Conservation (phyloP, 352 stramenopile species). For the Phytopythium cucurbitacearum region DNA sequence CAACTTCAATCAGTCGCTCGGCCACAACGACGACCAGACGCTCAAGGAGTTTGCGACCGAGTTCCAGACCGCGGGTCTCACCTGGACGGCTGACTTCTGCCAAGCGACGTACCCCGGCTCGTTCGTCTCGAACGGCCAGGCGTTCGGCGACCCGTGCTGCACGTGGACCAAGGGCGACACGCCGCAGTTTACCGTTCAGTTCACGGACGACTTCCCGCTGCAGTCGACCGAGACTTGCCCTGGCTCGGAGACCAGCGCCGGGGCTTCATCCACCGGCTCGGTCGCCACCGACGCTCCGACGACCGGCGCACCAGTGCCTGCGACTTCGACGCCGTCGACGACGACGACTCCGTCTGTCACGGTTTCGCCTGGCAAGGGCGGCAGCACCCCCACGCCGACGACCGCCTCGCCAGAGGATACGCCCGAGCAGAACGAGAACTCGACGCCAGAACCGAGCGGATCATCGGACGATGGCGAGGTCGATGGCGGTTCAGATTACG, state of each 20-base stretch:
- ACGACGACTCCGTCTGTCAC: not conserved
- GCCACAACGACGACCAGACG: conserved; percentile 3
- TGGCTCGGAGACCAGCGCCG: not conserved
- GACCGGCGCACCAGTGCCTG: not conserved
- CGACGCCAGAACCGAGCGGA: not conserved
- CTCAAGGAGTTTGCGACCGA: conserved; percentile 9
- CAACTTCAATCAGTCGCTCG: conserved; percentile 8
- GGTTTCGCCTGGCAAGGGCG: not conserved
- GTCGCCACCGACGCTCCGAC: not conserved
- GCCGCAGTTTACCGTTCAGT: conserved; percentile 27
- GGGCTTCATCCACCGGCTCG: not conserved
- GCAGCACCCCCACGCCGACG: not conserved
- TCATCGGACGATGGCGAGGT: conserved; percentile 1
- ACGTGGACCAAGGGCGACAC: conserved; percentile 33
- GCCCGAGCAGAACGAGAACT: conserved; percentile 1
- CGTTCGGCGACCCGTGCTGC: conserved; percentile 52
- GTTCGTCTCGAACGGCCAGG: conserved; percentile 15
- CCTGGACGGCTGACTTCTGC: conserved; percentile 10
- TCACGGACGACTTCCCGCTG: conserved; percentile 3
- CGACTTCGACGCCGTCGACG: not conserved
- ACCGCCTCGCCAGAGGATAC: not conserved
- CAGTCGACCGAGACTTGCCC: conserved; percentile 5
- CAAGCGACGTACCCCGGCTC: conserved; percentile 3
- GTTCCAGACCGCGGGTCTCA: conserved; percentile 1
- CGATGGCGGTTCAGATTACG: not conserved